Evolutionary conservation across 768 basidiomycete species (phyloP), one percentile per base, ranked within the genome.

Genomic region (Guyanaporus albipodus): DNA sequence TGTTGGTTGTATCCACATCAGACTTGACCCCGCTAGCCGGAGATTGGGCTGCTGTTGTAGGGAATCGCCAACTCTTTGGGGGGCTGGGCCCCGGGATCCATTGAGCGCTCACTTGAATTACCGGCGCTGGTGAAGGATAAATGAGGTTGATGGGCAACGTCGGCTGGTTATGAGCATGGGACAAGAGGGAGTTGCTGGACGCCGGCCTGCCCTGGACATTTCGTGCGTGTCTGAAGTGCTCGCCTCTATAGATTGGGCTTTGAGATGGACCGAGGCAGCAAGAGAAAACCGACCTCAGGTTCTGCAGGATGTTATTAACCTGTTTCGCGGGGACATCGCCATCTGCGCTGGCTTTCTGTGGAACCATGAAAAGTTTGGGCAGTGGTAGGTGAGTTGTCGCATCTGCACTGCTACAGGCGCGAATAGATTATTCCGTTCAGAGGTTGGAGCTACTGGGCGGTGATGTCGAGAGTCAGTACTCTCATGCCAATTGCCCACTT

Each of bases 141-240:
- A 73, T 69, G 49, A 76, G 67, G 49, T 68, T 66, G 44, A 66
- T 55, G 9, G 76, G 75, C 8, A 82, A 66, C 3, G 75, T 74
- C 11, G 76, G 76, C 26, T 69, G 60, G 56, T 72, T 74, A 51
- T 72, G 60, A 36, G 54, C 44, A 46, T 53, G 52, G 21, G 49
- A 49, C 50, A 49, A 61, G 49, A 48, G 60, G 18, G 52, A 46
- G 38, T 42, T 32, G 46, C 40, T 52, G 7, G 54, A 54, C 15
- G 29, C 53, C 6, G 55, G 51, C 22, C 56, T 59, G 23, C 64
- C 57, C 45, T 59, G 72, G 6, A 76, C 52, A 58, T 88, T 88
- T 48, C 79, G 82, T 28, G 67, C 55, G 50, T 77, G 86, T 43
- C 85, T 74, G 48, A 82, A 86, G 34, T 87, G 81, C 60, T 89